Percentiles rank a stretch among this genome's conserved stretches.
Evolutionary conservation across 805 yeast genomes (phyloP).

Genomic region (Wickerhamiella cacticola): DNA sequence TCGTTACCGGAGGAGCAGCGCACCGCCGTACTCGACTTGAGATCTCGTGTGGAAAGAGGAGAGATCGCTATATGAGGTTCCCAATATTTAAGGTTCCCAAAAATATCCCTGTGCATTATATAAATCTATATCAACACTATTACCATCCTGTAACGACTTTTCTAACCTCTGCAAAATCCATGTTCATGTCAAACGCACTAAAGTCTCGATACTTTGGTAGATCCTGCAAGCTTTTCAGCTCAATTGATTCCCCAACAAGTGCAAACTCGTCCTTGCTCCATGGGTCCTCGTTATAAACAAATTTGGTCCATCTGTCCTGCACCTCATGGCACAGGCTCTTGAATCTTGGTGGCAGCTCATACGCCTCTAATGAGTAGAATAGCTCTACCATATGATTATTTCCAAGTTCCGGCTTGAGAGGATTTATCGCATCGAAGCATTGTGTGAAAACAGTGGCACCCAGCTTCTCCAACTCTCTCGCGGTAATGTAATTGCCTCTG

Average conservation of each 20-base stretch:
- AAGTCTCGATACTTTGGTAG: neutral
- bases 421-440: constrained; percentile 27
- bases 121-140: no score
- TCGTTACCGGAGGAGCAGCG: constrained; percentile 42
- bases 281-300: constrained; percentile 23
- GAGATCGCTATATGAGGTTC: constrained; percentile 14
- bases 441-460: constrained; percentile 22
- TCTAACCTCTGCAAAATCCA: neutral
- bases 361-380: constrained; percentile 25
- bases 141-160: neutral
- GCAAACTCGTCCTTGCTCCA: constrained; percentile 18
- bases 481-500: constrained; percentile 16
- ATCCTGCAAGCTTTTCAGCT: neutral
- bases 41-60: constrained; percentile 23
- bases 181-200: neutral
- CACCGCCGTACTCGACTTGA: constrained; percentile 26
- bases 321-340: constrained; percentile 17
- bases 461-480: constrained; percentile 9
- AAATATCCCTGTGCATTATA: no score
- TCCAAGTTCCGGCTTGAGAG: constrained; percentile 22
- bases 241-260: neutral
- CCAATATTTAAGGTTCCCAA: no score
- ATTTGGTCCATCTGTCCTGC: constrained; percentile 24
- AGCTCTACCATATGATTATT: constrained; percentile 30
- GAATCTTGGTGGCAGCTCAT: constrained; percentile 17